Evolutionary conservation across 2,329 filamentous ascomycete genomes (phyloP), one percentile per base, ranked within the genome.

Genomic region (Cladosporium sp.): DNA sequence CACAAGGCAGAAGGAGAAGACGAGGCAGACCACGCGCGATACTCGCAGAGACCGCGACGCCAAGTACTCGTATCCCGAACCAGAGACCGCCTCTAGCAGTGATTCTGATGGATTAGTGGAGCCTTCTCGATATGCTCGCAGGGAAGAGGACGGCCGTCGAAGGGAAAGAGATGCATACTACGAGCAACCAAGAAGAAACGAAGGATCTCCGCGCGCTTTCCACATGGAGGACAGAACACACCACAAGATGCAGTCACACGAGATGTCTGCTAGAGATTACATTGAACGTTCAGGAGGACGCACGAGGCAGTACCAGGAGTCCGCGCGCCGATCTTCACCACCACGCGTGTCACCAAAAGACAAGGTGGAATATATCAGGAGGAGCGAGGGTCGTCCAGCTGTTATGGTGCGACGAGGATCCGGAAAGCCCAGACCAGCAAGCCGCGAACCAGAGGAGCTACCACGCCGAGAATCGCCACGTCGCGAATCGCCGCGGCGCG

Each of bases 11-110:
- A 75, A 75, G 46, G 79, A 82, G 59, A 75, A 75, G 67, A 76
- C 74, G 66, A 76, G 78, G 69, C 73, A 74, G 55, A 74, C 75
- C 60, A 78, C 80, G 55, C 75, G 75, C 66, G 80, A 82, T 40
- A 73, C 76, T 10, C 75, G 76, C 53, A 73, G 74, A 64, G 78
- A 81, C 10, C 75, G 78, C 59, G 77, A 77, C 12, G 68, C 68
- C 35, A 80, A 78, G 67, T 77, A 77, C 62, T 69, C 72, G 4
- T 72, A 75, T 35, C 74, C 75, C 31, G 57, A 57, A 18, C 64
- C 64, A 26, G 64, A 62, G 18, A 78, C 76, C 52, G 77, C 78
- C 2, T 40, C 56, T 33, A 70, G 71, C 23, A 75, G 74, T 66
- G 72, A 72, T 29, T 69, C 68, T 2, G 73, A 74, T 46, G 69